Evolutionary conservation across 768 basidiomycete species (phyloP).

Genomic region (Boletus rufocinnamomeus): DNA sequence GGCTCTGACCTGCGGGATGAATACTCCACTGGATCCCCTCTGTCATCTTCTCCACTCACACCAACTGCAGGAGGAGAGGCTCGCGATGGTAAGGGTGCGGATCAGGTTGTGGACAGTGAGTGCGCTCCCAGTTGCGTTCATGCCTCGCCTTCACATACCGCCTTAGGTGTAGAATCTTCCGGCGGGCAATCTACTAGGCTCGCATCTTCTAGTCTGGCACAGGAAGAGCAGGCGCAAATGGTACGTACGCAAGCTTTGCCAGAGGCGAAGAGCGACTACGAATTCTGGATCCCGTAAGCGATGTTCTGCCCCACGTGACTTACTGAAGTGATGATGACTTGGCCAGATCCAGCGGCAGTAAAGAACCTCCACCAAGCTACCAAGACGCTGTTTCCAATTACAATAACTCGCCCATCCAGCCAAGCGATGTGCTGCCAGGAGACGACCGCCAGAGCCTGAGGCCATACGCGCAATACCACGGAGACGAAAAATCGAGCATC

Average conservation of each 20-base stretch:
- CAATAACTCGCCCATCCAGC: not conserved
- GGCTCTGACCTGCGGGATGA: not conserved
- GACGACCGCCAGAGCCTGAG: not conserved
- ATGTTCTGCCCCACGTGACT: not conserved
- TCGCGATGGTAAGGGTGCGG: not conserved
- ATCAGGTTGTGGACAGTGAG: slow-evolving; percentile 2
- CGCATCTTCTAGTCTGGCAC: not conserved
- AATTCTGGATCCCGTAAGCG: slow-evolving; percentile 9
- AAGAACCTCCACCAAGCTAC: slow-evolving; percentile 19
- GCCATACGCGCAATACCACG: not conserved
- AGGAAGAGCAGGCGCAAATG: not conserved
- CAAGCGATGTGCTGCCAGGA: not conserved
- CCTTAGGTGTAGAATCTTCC: not conserved
- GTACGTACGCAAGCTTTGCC: not conserved
- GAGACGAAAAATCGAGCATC: slow-evolving; percentile 1
- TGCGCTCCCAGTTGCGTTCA: not conserved
- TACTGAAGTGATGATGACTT: not conserved
- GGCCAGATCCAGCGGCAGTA: not conserved
- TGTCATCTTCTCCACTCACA: not conserved
- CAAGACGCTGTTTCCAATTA: slow-evolving; percentile 5
- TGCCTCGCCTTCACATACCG: not conserved
- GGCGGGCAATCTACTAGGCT: not conserved
- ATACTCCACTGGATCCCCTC: not conserved
- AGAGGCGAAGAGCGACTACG: not conserved
- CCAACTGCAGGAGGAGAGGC: not conserved